A percentile compares a stretch with the other conserved stretches of the same genome.
phyloP scores from a whole-genome alignment of 495 filamentous ascomycete species.

The Penicillium silybi region DNA sequence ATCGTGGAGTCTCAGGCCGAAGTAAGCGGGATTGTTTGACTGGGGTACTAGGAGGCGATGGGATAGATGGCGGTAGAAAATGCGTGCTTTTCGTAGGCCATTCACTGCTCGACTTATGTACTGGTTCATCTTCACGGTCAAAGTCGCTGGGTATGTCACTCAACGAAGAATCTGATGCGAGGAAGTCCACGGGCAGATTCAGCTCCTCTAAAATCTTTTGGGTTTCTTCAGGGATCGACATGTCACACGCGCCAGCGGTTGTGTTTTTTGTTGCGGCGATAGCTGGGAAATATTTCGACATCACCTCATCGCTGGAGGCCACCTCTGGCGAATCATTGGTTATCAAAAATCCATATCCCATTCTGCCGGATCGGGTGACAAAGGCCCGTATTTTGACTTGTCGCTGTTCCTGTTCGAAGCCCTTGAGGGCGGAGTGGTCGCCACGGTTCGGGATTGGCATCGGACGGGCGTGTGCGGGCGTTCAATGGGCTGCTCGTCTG shows the following conservation, averaged over 20 bases:
- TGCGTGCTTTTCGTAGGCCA: neutral
- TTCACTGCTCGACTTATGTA: neutral
- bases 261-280: neutral
- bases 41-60: conserved; percentile 2
- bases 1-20: conserved; percentile 6
- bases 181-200: conserved; percentile 16
- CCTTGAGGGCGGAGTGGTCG: neutral
- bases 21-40: neutral
- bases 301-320: conserved; percentile 40
- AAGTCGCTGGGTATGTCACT: conserved; percentile 32
- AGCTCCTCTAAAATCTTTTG: conserved; percentile 9
- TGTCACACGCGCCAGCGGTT: neutral
- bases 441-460: neutral
- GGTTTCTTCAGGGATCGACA: conserved; percentile 13
- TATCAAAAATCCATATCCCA: conserved; percentile 39
- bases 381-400: neutral
- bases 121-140: conserved; percentile 9
- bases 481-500: neutral
- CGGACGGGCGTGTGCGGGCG: neutral
- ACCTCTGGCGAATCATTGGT: conserved; percentile 38
- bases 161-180: conserved; percentile 32
- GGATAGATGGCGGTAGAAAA: neutral
- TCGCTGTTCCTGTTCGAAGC: neutral
- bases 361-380: conserved; percentile 13
- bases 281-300: conserved; percentile 36